Evolutionary conservation across 1,139 yeast genomes (phyloP).

Genomic region (Schwanniomyces etchellsii): DNA sequence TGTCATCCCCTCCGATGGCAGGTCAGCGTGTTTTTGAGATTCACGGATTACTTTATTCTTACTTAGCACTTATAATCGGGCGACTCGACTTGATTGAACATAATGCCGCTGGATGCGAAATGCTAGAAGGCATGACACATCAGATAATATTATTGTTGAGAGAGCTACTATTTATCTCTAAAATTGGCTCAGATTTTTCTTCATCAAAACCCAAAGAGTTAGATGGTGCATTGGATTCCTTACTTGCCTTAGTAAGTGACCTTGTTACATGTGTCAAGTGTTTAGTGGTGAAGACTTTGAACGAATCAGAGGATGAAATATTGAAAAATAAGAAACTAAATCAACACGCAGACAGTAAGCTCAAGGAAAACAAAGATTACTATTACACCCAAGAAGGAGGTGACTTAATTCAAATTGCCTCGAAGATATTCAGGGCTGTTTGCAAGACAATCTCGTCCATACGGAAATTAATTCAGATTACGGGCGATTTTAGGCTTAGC

Average conservation of each 20-base stretch:
- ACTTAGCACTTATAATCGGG: constrained; percentile 68
- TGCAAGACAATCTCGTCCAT: constrained; percentile 44
- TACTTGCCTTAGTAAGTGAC: constrained; percentile 58
- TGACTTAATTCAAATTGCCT: constrained; percentile 52
- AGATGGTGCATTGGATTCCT: constrained; percentile 52
- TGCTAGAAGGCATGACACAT: constrained; percentile 59
- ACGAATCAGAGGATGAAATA: constrained; percentile 29
- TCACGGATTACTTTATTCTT: constrained; percentile 60
- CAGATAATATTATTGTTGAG: constrained; percentile 60
- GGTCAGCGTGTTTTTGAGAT: constrained; percentile 69
- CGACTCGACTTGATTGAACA: constrained; percentile 71
- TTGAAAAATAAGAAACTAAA: constrained; percentile 5
- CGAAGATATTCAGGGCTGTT: constrained; percentile 59
- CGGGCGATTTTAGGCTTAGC: constrained; percentile 71
- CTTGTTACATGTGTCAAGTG: constrained; percentile 60
- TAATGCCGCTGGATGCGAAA: constrained; percentile 63
- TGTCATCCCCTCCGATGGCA: constrained; percentile 61
- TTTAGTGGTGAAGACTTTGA: constrained; percentile 50
- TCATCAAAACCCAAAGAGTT: constrained; percentile 38
- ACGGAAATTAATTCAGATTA: constrained; percentile 37
- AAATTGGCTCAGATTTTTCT: constrained; percentile 44
- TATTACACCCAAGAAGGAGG: constrained; percentile 65
- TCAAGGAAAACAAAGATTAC: constrained; percentile 28
- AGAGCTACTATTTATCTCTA: constrained; percentile 60
- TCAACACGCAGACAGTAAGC: constrained; percentile 4